phyloP scores from a whole-genome alignment of 2,329 filamentous ascomycete genomes.

The Sporothrix humicola region DNA sequence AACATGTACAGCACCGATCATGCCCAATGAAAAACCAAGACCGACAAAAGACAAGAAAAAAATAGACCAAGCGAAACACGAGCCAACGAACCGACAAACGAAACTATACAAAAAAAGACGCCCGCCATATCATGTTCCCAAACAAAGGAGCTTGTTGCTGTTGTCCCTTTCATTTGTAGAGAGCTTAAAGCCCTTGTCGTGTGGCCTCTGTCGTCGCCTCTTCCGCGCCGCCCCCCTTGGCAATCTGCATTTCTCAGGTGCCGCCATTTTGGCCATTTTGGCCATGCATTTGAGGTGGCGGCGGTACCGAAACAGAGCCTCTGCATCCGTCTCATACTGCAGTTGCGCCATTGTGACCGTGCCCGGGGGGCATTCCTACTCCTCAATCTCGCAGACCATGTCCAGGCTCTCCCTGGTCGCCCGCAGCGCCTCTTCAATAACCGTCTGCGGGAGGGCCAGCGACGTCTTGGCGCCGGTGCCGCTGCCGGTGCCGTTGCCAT shows the following conservation, averaged over 20 bases:
- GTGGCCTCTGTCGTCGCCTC: too few relatives aligned
- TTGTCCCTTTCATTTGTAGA: too few relatives aligned
- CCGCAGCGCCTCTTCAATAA: constrained; percentile 67
- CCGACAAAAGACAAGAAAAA: not conserved
- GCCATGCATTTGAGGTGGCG: too few relatives aligned
- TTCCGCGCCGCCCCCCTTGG: too few relatives aligned
- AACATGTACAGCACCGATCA: not conserved
- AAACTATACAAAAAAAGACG: not conserved
- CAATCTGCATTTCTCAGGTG: too few relatives aligned
- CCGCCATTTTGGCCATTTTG: too few relatives aligned
- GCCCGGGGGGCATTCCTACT: constrained; percentile 29
- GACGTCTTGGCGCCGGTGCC: constrained; percentile 42
- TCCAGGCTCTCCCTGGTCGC: constrained; percentile 65
- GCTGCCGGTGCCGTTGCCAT: constrained; percentile 29
- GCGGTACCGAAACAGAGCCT: too few relatives aligned
- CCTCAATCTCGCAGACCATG: constrained; percentile 41
- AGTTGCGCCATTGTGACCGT: not conserved
- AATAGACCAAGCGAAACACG: not conserved
- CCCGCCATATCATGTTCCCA: too few relatives aligned
- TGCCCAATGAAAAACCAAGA: not conserved
- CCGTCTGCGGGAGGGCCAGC: constrained; percentile 63
- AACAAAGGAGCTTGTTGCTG: not conserved
- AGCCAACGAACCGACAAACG: not conserved
- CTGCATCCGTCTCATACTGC: not conserved
- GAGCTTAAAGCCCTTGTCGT: too few relatives aligned